These are phyloP conservation scores for Helotiales sp. DNA, from an alignment of 2,329 filamentous ascomycete genomes.

Conservation along the genomic window DNA sequence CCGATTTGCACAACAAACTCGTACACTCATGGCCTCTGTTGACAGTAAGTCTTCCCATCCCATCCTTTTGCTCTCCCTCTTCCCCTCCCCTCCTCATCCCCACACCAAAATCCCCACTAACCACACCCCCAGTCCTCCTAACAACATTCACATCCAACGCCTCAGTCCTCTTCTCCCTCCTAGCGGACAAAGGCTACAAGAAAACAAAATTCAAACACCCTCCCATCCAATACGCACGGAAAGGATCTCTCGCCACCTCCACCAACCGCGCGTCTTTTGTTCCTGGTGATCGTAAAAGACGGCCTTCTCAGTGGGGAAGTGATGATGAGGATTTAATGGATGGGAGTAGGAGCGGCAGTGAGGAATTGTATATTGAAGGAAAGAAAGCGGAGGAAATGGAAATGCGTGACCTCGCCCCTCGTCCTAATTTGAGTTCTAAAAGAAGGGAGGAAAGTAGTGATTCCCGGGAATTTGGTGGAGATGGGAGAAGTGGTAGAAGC, in stretches of 20 bases:
- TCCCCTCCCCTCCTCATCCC: too few relatives aligned
- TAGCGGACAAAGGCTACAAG: constrained; percentile 86
- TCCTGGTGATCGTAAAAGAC: constrained; percentile 36
- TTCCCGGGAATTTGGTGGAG: not conserved
- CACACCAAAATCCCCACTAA: too few relatives aligned
- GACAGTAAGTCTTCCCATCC: too few relatives aligned
- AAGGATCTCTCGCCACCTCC: constrained; percentile 48
- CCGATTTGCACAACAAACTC: constrained; percentile 75
- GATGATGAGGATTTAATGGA: constrained; percentile 82
- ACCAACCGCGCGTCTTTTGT: constrained; percentile 39
- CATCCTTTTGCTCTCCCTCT: too few relatives aligned
- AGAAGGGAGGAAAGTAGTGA: not conserved
- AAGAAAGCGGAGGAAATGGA: constrained; percentile 51
- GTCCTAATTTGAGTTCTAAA: not conserved
- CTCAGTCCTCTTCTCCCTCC: constrained; percentile 85
- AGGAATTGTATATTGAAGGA: constrained; percentile 35
- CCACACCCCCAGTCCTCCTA: too few relatives aligned
- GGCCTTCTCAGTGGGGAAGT: constrained; percentile 65
- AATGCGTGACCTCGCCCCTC: too few relatives aligned
- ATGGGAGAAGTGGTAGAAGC: not conserved
- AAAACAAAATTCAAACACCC: constrained; percentile 69
- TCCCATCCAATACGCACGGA: constrained; percentile 33
- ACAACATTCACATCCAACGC: constrained; percentile 87
- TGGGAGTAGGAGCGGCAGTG: not conserved
- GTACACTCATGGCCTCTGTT: constrained; percentile 83